Base-by-base conservation (phyloP, 192 early-diverging fungal genomes). In the Lobulomyces angularis region DNA sequence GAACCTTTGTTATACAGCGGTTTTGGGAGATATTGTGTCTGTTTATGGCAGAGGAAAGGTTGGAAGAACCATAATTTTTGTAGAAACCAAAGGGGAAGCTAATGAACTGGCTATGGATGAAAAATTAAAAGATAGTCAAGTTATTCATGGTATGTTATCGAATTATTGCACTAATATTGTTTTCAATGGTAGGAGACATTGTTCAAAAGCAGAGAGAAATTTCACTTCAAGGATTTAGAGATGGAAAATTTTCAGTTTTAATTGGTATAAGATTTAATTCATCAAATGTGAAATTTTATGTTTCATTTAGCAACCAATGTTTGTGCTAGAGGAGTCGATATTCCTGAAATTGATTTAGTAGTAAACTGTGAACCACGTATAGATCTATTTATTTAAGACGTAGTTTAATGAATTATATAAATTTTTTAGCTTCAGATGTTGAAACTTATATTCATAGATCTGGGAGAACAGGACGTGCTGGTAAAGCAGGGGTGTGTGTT, bases 361-460 rank as follows among this genome's bases (percentile, higher is more conserved):
- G 86, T 97, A 68, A 94, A 97, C 65, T 81, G 80, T 50, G 88
- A 94, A 49, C 90, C 90, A 32, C 90, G 90, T 43, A 74, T 76
- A 56, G 90, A 97, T 57, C n/a, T 12, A 12, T 11, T 11, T 39
- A 24, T 30, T 39, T 39, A 12, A 11, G 11, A 39, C 11, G 12
- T 24, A 23, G 12, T 12, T 32, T 16, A 16, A 16, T 12, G 38
- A 39, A 12, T 39, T 12, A 23, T 24, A 39, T 39, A 12, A 24
- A 12, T 19, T 19, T 39, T 11, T 39, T 11, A 12, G 12, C 32
- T 12, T 39, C 30, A 24, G 30, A 12, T 24, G 70, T 89, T 16
- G 89, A 97, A 53, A 77, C 81, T 17, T 97, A 95, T 55, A 86
- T 97, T 33, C 92, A 97, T 65, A 81, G 92, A 39, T 85, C 83